Evolutionary conservation across 768 basidiomycete genomes (phyloP).

Genomic region (Lentinus brumalis): DNA sequence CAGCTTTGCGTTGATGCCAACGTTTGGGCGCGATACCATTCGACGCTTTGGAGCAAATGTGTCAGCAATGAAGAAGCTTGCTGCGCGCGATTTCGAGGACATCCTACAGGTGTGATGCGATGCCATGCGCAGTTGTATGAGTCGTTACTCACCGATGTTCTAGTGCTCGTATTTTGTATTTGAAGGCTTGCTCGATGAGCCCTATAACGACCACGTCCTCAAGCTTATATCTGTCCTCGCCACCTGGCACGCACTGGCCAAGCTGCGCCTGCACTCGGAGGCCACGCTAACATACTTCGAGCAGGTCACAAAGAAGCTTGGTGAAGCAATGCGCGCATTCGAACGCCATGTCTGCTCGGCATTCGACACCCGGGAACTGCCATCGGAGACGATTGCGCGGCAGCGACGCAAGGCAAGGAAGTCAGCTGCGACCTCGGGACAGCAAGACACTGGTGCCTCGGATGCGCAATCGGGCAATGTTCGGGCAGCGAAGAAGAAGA

Average conservation of each 20-base stretch:
- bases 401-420: slow-evolving; percentile 12
- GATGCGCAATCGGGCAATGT: too few relatives aligned
- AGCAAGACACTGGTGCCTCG: background rate
- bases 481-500: too few relatives aligned
- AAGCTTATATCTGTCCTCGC: slow-evolving; percentile 36
- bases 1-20: slow-evolving; percentile 24
- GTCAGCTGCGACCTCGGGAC: too few relatives aligned
- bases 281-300: slow-evolving; percentile 32
- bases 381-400: too few relatives aligned
- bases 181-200: slow-evolving; percentile 29
- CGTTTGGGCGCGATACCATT: slow-evolving; percentile 27
- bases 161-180: too few relatives aligned
- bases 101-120: slow-evolving; percentile 31
- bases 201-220: slow-evolving; percentile 26
- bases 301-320: slow-evolving; percentile 29
- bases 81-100: slow-evolving; percentile 32
- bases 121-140: too few relatives aligned
- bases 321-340: slow-evolving; percentile 37
- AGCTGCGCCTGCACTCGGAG: slow-evolving; percentile 42
- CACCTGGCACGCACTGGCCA: slow-evolving; percentile 42
- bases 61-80: slow-evolving; percentile 30
- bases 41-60: slow-evolving; percentile 24
- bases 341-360: slow-evolving; percentile 24
- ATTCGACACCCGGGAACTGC: slow-evolving; percentile 35
- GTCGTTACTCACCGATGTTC: slow-evolving; percentile 6